Percentiles rank a stretch among this genome's conserved stretches.
Conservation (phyloP, 768 basidiomycete species). For the Boletellus sp. region DNA sequence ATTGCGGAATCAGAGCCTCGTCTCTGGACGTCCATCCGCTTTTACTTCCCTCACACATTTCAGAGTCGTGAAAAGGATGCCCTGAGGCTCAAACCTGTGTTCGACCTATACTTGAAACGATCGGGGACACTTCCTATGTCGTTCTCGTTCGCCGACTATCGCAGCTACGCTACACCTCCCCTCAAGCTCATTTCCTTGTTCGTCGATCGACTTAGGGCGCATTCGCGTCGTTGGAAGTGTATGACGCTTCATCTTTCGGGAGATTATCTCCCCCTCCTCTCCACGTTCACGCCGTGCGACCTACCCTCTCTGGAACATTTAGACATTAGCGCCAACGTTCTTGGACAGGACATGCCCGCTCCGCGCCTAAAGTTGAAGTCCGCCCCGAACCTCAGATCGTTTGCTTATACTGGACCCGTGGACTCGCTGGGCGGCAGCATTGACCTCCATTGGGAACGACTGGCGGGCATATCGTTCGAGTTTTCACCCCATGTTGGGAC, state of each 20-base stretch:
- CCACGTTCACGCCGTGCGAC: constrained; percentile 13
- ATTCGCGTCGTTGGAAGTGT: constrained; percentile 9
- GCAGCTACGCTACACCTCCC: neutral
- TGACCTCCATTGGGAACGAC: constrained; percentile 8
- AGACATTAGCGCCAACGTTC: neutral
- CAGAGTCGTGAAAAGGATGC: neutral
- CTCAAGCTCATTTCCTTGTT: constrained; percentile 6
- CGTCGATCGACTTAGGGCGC: constrained; percentile 7
- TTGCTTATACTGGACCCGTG: constrained; percentile 8
- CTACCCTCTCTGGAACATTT: constrained; percentile 11
- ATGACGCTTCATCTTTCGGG: neutral
- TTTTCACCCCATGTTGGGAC: neutral
- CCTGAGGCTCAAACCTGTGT: neutral
- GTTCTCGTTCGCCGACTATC: constrained; percentile 17
- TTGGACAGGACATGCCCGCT: neutral
- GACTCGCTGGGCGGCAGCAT: neutral
- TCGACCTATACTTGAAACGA: constrained; percentile 11
- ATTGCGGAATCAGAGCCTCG: constrained; percentile 5
- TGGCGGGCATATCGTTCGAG: constrained; percentile 11
- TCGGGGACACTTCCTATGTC: constrained; percentile 13
- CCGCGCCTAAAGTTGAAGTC: constrained; percentile 3
- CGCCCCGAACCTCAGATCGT: constrained; percentile 13
- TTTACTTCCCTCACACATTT: constrained; percentile 6
- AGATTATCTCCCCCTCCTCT: constrained; percentile 9
- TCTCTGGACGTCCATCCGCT: constrained; percentile 21